These are phyloP conservation scores for Kwoniella newhampshirensis DNA, from an alignment of 768 basidiomycete genomes.

Conservation along the genomic window DNA sequence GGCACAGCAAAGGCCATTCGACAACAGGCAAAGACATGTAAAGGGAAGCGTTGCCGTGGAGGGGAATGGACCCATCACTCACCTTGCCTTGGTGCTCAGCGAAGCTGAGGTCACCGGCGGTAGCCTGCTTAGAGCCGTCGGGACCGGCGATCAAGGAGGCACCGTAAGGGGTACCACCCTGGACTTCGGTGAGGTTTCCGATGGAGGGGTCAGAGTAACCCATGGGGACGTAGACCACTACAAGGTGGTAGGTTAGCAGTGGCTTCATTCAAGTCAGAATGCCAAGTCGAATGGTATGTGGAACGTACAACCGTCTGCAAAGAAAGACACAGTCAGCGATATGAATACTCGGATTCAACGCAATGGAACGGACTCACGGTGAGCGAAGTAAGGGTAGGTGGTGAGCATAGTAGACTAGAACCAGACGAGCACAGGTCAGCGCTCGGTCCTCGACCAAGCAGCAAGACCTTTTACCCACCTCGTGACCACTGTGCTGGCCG, in stretches of 20 bases:
- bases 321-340: too few species aligned
- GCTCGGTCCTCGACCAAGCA: too few species aligned
- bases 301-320: constrained; percentile 20
- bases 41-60: too few species aligned
- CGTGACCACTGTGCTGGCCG: constrained; percentile 72
- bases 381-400: constrained; percentile 62
- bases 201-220: constrained; percentile 55
- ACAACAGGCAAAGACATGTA: background rate
- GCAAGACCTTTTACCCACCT: constrained; percentile 27
- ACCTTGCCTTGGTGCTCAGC: constrained; percentile 39
- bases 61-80: constrained; percentile 11
- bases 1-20: background rate
- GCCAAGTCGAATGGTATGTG: background rate
- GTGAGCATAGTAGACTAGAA: constrained; percentile 53
- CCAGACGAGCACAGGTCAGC: constrained; percentile 3
- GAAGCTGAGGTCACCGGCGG: constrained; percentile 54
- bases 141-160: constrained; percentile 57
- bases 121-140: constrained; percentile 42
- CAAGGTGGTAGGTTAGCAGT: background rate
- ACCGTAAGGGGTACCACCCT: constrained; percentile 70
- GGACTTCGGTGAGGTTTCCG: constrained; percentile 46
- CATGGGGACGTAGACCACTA: constrained; percentile 57
- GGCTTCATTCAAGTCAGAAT: too few species aligned
- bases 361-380: constrained; percentile 54
- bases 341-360: background rate